phyloP scores from a whole-genome alignment of 352 stramenopile genomes.

The Aphanomyces euteiches region DNA sequence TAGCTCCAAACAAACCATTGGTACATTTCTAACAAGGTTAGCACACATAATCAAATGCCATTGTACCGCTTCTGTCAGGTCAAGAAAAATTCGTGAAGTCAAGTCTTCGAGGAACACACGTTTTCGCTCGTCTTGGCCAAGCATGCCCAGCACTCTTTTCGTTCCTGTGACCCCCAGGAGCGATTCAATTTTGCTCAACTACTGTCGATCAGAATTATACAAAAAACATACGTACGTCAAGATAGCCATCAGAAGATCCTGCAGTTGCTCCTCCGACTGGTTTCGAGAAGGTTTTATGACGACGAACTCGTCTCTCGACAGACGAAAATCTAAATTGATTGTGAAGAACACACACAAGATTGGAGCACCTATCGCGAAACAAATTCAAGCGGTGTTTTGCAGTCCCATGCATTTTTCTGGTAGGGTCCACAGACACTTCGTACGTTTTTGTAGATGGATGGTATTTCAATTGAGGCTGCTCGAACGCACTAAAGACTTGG shows the following conservation, averaged over 20 bases:
- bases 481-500: conserved; percentile 79
- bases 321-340: conserved; percentile 44
- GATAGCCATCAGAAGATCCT: neutral
- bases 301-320: conserved; percentile 68
- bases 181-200: conserved; percentile 85
- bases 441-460: conserved; percentile 62
- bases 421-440: conserved; percentile 57
- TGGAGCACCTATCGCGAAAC: conserved; percentile 49
- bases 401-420: conserved; percentile 53
- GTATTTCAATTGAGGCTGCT: conserved; percentile 62
- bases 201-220: neutral
- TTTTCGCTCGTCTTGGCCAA: conserved; percentile 79
- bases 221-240: conserved; percentile 8
- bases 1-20: conserved; percentile 88
- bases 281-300: conserved; percentile 83
- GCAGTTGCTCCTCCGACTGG: conserved; percentile 21
- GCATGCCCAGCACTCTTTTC: conserved; percentile 78
- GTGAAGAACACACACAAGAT: neutral
- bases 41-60: neutral
- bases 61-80: conserved; percentile 59
- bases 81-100: conserved; percentile 73
- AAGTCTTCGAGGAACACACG: conserved; percentile 78
- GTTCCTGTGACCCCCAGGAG: conserved; percentile 73
- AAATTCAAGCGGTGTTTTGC: conserved; percentile 59
- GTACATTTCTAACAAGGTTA: conserved; percentile 52